Evolutionary conservation across 2,329 filamentous ascomycete genomes (phyloP), one percentile per base, ranked within the genome.

Genomic region (Pestalotiopsis sp.): DNA sequence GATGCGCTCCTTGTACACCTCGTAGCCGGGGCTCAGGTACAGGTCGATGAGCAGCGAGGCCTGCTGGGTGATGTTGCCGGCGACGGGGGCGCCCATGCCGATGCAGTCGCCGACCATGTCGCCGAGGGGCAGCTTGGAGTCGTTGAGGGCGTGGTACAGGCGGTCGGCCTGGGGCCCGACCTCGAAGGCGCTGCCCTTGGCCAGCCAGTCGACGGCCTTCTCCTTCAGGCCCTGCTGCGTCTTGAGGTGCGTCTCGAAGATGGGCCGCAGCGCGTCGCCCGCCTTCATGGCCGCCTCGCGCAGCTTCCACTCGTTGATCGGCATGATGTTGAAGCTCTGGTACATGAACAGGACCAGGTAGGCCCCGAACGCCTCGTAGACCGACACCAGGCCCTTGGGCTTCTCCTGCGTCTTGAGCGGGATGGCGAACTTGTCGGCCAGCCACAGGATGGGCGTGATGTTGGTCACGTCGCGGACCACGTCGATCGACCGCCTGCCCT

Each of bases 391-490:
- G 2, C 91, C 91, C 72, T 84, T 87, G 2, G 88, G 87, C 64
- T 89, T 87, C 12, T 88, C 82, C 2, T 79, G 77, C 0, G 88
- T 90, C 81, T 93, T 92, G 52, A 94, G 81, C 0, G 92, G 91
- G 3, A 93, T 81, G 63, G 89, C 88, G 76, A 93, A 92, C 4
- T 86, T 85, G 2, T 91, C 83, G 0, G 87, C 88, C 56, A 92
- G 77, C 82, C 82, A 93, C 73, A 88, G 84, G 3, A 90, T 87
- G 5, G 91, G 90, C 0, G 85, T 86, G 31, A 92, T 80, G 75
- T 93, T 93, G 31, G 88, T 90, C 1, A 93, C 86, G 67, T 93
- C 90, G 27, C 90, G 87, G 11, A 93, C 82, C 3, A 95, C 84
- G 73, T 96, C 93, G 56, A 94, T 86, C 76, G 93, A 90, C 66